Evolutionary conservation across 2,329 filamentous ascomycete species (phyloP).

Genomic region (Amesomyces nigricolor): DNA sequence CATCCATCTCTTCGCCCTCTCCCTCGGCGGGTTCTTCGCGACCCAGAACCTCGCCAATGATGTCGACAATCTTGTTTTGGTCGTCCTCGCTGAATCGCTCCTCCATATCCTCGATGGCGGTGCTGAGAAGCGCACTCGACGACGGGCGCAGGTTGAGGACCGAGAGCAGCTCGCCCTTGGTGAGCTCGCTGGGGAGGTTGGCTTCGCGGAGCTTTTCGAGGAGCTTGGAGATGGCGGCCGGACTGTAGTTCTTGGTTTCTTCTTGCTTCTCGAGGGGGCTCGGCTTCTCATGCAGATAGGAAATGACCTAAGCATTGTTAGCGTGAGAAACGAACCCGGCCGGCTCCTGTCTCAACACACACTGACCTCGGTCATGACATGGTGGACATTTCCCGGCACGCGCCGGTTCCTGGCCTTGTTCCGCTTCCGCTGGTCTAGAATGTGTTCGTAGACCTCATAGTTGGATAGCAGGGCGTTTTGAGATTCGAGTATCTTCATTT

Average conservation of each 20-base stretch:
- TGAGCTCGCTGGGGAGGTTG: conserved; percentile 49
- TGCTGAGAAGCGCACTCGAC: conserved; percentile 52
- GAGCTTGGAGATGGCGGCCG: conserved; percentile 47
- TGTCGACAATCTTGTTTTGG: conserved; percentile 52
- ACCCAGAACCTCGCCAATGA: conserved; percentile 55
- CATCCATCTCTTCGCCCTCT: conserved; percentile 33
- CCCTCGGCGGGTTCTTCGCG: conserved; percentile 36
- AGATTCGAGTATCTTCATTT: conserved; percentile 66
- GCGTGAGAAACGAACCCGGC: background rate
- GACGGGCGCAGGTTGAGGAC: conserved; percentile 60
- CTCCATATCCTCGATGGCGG: conserved; percentile 60
- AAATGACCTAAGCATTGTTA: conserved; percentile 44
- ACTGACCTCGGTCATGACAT: conserved; percentile 58
- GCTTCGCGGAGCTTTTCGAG: conserved; percentile 43
- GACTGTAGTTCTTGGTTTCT: conserved; percentile 41
- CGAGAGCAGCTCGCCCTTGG: conserved; percentile 65
- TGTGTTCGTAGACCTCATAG: conserved; percentile 64
- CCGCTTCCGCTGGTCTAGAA: conserved; percentile 49
- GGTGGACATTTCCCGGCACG: conserved; percentile 54
- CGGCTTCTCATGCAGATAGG: conserved; percentile 52
- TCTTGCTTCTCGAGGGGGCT: conserved; percentile 52
- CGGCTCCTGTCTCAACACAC: conserved; percentile 7
- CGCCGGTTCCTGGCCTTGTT: conserved; percentile 48
- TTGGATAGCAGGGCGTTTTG: conserved; percentile 67
- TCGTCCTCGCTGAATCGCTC: conserved; percentile 54